A percentile compares a stretch with the other conserved stretches of the same genome.
These are phyloP conservation scores for Ambrosia artemisiifolia DNA, from an alignment of 129 eudicot species.

Conservation along the genomic window DNA sequence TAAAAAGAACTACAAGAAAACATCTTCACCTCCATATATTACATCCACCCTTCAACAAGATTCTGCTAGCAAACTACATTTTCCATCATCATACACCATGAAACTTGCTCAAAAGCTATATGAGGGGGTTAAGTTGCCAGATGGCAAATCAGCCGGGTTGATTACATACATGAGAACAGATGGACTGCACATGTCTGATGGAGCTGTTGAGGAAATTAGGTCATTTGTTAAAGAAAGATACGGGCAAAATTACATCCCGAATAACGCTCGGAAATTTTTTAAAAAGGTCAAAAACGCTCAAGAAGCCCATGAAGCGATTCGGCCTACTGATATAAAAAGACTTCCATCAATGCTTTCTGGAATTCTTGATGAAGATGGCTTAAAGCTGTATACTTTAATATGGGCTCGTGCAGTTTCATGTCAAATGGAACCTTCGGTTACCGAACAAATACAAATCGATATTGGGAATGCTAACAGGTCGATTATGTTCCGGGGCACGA, in stretches of 20 bases:
- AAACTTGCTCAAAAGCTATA: slow-evolving; percentile 88
- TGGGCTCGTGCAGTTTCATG: slow-evolving; percentile 92
- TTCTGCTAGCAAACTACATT: slow-evolving; percentile 80
- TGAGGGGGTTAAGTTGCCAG: slow-evolving; percentile 73
- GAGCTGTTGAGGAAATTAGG: slow-evolving; percentile 63
- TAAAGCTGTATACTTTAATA: slow-evolving; percentile 78
- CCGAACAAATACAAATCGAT: slow-evolving; percentile 69
- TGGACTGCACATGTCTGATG: slow-evolving; percentile 85
- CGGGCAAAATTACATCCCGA: slow-evolving; percentile 50
- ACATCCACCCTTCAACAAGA: slow-evolving; percentile 98
- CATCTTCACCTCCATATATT: slow-evolving; percentile 74
- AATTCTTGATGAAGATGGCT: slow-evolving; percentile 72
- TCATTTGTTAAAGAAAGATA: slow-evolving; percentile 60
- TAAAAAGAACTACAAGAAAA: slow-evolving; percentile 50
- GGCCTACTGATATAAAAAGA: slow-evolving; percentile 81
- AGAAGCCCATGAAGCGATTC: slow-evolving; percentile 98
- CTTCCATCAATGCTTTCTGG: slow-evolving; percentile 69
- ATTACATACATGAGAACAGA: slow-evolving; percentile 96
- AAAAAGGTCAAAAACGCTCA: slow-evolving; percentile 92
- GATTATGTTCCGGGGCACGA: slow-evolving; percentile 55
- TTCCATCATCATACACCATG: slow-evolving; percentile 76
- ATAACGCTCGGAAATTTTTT: slow-evolving; percentile 57
- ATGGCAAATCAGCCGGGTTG: slow-evolving; percentile 69
- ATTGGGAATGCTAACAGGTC: slow-evolving; percentile 53
- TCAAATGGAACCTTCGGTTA: slow-evolving; percentile 81